Percentiles rank a stretch among this genome's conserved stretches.
These are phyloP conservation scores for Dunaliella primolecta DNA, from an alignment of 139 green algal genomes.

Conservation along the genomic window DNA sequence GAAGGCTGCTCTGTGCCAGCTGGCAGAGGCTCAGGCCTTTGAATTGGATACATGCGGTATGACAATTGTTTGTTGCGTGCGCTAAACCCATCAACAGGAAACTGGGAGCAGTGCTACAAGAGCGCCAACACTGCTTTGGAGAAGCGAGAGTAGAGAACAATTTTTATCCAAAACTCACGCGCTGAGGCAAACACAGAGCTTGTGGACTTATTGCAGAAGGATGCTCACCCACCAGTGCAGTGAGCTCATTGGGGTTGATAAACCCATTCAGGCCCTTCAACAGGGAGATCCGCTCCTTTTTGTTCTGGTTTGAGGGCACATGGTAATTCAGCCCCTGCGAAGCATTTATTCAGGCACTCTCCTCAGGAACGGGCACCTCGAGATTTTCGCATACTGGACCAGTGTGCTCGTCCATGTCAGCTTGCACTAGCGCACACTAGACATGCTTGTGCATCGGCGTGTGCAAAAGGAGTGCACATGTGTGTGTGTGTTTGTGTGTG, in stretches of 20 bases:
- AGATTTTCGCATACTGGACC: too few species aligned
- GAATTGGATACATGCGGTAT: too few species aligned
- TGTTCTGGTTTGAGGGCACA: conserved; percentile 53
- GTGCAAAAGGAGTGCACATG: background rate
- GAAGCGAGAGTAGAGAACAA: background rate
- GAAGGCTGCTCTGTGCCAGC: background rate
- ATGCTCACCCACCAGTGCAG: conserved; percentile 56
- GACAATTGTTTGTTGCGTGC: background rate
- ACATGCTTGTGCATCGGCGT: background rate
- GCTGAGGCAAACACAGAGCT: too few species aligned
- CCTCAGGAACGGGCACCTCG: too few species aligned
- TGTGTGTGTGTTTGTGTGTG: too few species aligned
- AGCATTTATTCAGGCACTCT: too few species aligned
- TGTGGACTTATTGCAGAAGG: too few species aligned
- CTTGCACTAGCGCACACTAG: too few species aligned
- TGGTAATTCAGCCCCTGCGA: conserved; percentile 55
- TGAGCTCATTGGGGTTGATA: conserved; percentile 62
- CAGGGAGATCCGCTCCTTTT: conserved; percentile 47
- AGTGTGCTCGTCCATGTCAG: too few species aligned
- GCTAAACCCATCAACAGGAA: background rate
- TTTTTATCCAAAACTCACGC: background rate
- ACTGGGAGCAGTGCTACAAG: background rate
- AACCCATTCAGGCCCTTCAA: conserved; percentile 60
- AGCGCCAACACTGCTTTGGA: background rate
- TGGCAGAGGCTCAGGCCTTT: too few species aligned